phyloP scores from a whole-genome alignment of 768 basidiomycete species.

The Boletus tomentosulus region DNA sequence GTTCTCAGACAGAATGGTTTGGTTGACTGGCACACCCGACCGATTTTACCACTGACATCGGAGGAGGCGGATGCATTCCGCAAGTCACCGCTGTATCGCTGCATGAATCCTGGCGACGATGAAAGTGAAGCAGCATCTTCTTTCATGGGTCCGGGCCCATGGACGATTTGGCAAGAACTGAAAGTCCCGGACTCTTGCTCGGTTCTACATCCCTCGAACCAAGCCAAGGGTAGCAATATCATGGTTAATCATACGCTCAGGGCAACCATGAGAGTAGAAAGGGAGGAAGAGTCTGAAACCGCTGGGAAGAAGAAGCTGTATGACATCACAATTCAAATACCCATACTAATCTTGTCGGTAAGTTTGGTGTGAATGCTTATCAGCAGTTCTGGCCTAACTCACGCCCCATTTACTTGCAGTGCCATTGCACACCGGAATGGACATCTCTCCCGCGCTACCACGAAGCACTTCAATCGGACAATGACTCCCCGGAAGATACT shows the following conservation, averaged over 20 bases:
- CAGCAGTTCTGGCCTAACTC: not conserved
- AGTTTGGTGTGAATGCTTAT: slow-evolving; percentile 26
- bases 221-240: slow-evolving; percentile 55
- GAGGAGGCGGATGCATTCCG: slow-evolving; percentile 60
- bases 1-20: slow-evolving; percentile 43
- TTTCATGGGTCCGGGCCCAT: slow-evolving; percentile 80
- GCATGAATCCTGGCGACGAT: slow-evolving; percentile 48
- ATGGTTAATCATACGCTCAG: slow-evolving; percentile 73
- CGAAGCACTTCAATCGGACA: slow-evolving; percentile 25
- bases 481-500: slow-evolving; percentile 3
- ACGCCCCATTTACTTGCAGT: slow-evolving; percentile 46
- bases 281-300: slow-evolving; percentile 69
- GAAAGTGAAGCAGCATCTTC: slow-evolving; percentile 53
- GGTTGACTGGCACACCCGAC: slow-evolving; percentile 47
- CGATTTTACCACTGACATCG: slow-evolving; percentile 76
- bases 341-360: slow-evolving; percentile 84
- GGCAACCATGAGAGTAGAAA: slow-evolving; percentile 76
- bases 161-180: slow-evolving; percentile 70
- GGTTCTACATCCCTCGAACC: slow-evolving; percentile 72
- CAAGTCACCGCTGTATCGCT: slow-evolving; percentile 59
- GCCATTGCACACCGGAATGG: slow-evolving; percentile 79
- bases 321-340: slow-evolving; percentile 83
- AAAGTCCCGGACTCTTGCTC: slow-evolving; percentile 63
- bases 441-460: slow-evolving; percentile 75
- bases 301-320: slow-evolving; percentile 75